Conservation (phyloP, 176 grass and related monocot species). For the Phragmites australis region DNA sequence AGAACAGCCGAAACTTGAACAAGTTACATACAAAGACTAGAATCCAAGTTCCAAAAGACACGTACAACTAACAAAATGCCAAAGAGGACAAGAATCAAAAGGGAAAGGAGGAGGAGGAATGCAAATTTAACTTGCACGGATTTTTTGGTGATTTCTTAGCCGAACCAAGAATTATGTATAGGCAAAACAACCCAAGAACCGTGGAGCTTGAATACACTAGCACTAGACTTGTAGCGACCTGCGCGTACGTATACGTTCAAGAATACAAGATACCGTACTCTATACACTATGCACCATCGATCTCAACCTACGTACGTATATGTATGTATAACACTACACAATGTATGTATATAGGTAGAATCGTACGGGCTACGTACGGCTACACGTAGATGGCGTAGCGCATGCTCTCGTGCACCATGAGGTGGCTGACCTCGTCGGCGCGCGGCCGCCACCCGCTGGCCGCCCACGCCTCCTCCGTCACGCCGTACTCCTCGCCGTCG, state of each 20-base stretch:
- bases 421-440: slow-evolving; percentile 65
- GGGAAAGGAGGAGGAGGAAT: not conserved
- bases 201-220: not conserved
- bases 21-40: not conserved
- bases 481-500: slow-evolving; percentile 44
- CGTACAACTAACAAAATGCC: not conserved
- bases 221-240: not conserved
- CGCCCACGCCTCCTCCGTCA: slow-evolving; percentile 48
- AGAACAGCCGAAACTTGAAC: too few species aligned
- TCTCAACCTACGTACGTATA: not conserved
- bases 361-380: not conserved
- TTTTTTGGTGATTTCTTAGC: not conserved
- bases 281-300: slow-evolving; percentile 3
- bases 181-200: not conserved
- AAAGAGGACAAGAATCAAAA: not conserved
- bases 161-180: slow-evolving; percentile 22
- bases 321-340: not conserved
- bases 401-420: slow-evolving; percentile 81
- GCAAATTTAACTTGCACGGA: not conserved
- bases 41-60: not conserved
- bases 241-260: not conserved
- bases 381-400: slow-evolving; percentile 76
- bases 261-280: slow-evolving; percentile 11
- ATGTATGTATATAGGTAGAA: not conserved
- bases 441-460: slow-evolving; percentile 49